These are phyloP conservation scores for Cyberlindnera galapagoensis DNA, from an alignment of 805 yeast species.

Conservation along the genomic window DNA sequence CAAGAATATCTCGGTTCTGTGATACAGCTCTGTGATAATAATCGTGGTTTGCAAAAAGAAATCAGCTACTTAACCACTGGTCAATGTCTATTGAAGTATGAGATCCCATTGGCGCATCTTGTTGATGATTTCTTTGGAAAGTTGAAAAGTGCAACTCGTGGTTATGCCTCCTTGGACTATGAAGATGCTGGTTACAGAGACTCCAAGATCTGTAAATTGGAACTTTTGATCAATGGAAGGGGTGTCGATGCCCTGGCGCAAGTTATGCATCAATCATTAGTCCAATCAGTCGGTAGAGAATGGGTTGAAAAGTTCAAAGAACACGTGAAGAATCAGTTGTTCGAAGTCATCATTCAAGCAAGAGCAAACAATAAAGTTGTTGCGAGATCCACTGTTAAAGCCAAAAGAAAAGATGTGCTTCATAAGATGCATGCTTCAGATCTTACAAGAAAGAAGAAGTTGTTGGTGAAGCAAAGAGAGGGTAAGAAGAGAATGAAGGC, in stretches of 20 bases:
- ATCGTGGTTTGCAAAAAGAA: slow-evolving; percentile 79
- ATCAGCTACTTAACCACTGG: slow-evolving; percentile 71
- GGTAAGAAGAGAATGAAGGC: slow-evolving; percentile 84
- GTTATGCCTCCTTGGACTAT: slow-evolving; percentile 91
- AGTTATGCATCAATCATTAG: slow-evolving; percentile 79
- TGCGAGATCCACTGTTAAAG: slow-evolving; percentile 91
- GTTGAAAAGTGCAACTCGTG: slow-evolving; percentile 81
- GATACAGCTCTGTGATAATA: slow-evolving; percentile 76
- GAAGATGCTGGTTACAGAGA: slow-evolving; percentile 86
- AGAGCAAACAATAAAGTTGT: slow-evolving; percentile 70
- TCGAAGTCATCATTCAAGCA: slow-evolving; percentile 92
- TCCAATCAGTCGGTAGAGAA: slow-evolving; percentile 64
- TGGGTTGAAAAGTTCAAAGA: slow-evolving; percentile 81
- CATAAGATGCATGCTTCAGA: slow-evolving; percentile 93
- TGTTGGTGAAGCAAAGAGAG: slow-evolving; percentile 83
- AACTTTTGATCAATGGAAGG: slow-evolving; percentile 80
- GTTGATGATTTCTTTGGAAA: slow-evolving; percentile 96
- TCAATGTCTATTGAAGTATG: slow-evolving; percentile 75
- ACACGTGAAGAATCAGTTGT: slow-evolving; percentile 73
- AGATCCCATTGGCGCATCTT: slow-evolving; percentile 78
- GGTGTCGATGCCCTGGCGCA: slow-evolving; percentile 90
- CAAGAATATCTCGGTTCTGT: slow-evolving; percentile 84
- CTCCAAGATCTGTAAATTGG: slow-evolving; percentile 81
- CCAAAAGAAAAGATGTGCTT: slow-evolving; percentile 90
- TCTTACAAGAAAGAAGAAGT: slow-evolving; percentile 80